Evolutionary conservation across 352 stramenopile genomes (phyloP).

Genomic region (Phytophthora ohioensis): DNA sequence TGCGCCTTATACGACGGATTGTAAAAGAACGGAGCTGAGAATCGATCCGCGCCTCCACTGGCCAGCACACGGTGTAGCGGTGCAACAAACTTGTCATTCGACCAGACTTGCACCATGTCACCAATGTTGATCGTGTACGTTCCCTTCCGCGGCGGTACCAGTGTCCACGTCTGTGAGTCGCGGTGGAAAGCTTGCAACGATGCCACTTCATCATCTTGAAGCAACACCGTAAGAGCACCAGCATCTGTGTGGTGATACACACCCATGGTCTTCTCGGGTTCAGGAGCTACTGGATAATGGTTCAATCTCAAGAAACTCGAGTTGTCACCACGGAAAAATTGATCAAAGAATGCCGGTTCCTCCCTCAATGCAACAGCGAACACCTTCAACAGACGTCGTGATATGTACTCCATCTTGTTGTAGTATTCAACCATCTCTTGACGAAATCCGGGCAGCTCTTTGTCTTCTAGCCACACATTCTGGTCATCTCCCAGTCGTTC

Average conservation of each 20-base stretch:
- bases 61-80: conserved; percentile 61
- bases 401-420: conserved; percentile 61
- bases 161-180: conserved; percentile 51
- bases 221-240: conserved; percentile 62
- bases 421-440: conserved; percentile 50
- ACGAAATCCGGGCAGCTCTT: conserved; percentile 64
- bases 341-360: conserved; percentile 56
- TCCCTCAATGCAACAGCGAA: conserved; percentile 62
- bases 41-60: conserved; percentile 46
- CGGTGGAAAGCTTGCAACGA: conserved; percentile 65
- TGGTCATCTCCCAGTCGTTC: conserved; percentile 87
- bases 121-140: conserved; percentile 72
- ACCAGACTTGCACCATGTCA: conserved; percentile 70
- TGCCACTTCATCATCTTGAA: conserved; percentile 66
- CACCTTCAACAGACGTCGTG: conserved; percentile 58
- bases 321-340: conserved; percentile 76
- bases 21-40: conserved; percentile 72
- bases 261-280: conserved; percentile 54
- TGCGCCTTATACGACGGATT: conserved; percentile 73
- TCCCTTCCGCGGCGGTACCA: conserved; percentile 51
- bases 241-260: conserved; percentile 71
- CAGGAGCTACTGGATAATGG: conserved; percentile 82
- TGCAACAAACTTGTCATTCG: conserved; percentile 57
- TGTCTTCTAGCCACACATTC: conserved; percentile 83
- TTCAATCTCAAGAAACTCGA: conserved; percentile 93